phyloP scores from a whole-genome alignment of 1,284 basidiomycete genomes.

The Sphagnurus paluster region DNA sequence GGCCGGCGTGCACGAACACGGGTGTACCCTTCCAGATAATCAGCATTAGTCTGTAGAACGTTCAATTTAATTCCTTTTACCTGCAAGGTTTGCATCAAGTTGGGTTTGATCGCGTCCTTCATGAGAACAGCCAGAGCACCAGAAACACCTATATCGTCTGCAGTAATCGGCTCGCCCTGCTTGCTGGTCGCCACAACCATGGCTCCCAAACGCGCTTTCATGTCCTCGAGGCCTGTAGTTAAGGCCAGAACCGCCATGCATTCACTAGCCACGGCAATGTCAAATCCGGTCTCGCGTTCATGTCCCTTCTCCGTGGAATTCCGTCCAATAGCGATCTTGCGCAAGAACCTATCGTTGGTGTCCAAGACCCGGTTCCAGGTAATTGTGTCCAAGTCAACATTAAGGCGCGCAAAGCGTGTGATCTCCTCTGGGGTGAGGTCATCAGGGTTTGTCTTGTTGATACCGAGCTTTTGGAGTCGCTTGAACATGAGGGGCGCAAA shows the following conservation, averaged over 20 bases:
- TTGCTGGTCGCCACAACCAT: conserved; percentile 99
- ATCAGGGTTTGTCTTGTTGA: conserved; percentile 92
- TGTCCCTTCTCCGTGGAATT: conserved; percentile 90
- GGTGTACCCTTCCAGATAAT: conserved; percentile 76
- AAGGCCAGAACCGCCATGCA: conserved; percentile 98
- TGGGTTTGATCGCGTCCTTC: conserved; percentile 99
- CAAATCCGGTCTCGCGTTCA: conserved; percentile 89
- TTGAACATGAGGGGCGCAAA: conserved; percentile 98
- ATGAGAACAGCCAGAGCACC: conserved; percentile 96
- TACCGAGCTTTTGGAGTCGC: conserved; percentile 93
- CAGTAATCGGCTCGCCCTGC: conserved; percentile 89
- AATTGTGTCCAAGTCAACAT: conserved; percentile 89
- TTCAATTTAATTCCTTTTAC: conserved; percentile 29
- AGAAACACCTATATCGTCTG: conserved; percentile 95
- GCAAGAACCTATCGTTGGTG: conserved; percentile 96
- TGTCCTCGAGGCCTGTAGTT: conserved; percentile 86
- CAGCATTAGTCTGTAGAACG: conserved; percentile 3
- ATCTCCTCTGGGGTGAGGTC: conserved; percentile 94
- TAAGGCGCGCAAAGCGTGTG: conserved; percentile 86
- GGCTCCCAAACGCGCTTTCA: conserved; percentile 87
- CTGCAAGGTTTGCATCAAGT: conserved; percentile 98
- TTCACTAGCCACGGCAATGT: conserved; percentile 97
- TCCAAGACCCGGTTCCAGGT: conserved; percentile 99
- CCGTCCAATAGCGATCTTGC: conserved; percentile 92
- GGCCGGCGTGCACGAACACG: conserved; percentile 98